Evolutionary conservation across 805 yeast genomes (phyloP), one percentile per base, ranked within the genome.

Genomic region (Blastobotrys parvus): DNA sequence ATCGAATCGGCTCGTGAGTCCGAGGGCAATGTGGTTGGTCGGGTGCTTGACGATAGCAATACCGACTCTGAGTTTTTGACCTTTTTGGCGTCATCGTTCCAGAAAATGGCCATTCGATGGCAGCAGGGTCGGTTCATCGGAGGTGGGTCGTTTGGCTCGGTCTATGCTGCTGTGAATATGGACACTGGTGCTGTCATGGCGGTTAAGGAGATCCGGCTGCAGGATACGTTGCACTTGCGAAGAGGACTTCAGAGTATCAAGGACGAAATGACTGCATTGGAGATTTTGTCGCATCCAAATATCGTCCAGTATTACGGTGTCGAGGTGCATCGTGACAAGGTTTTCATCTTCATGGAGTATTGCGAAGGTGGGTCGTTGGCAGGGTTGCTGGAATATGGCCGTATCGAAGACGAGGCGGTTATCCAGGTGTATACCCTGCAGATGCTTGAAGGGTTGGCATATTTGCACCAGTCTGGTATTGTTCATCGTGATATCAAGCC

Each of bases 401-500:
- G 97, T 47, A 88, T 92, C 54, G 97, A 88, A 59, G 97, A 92
- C 62, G 98, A 92, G 59, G 73, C 84, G 62, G 92, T 92, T 5
- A 80, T 87, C 23, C 95, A 88, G 60, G 82, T 89, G 22, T 90
- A 89, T 59, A 78, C 96, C 0, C 64, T 90, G 45, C 97, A 92
- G 60, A 77, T 92, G 83, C 73, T 92, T 37, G 97, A 92, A 67
- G 98, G 97, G 2, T 67, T 92, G 52, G 94, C 97, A 0, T 92
- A 90, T 58, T 72, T 92, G 43, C 98, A 92, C 61, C 92, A 85
- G 54, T 80, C 88, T 39, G 96, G 95, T 11, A 87, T 92, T 58
- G 90, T 88, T n/a, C 98, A 92, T 62, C 75, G 97, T 43, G 98
- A 92, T 59, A 84, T 92, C 52, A 92, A 92, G 64, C 98, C 98